phyloP scores from a whole-genome alignment of 768 basidiomycete genomes.

The Leccinum barrowsii region DNA sequence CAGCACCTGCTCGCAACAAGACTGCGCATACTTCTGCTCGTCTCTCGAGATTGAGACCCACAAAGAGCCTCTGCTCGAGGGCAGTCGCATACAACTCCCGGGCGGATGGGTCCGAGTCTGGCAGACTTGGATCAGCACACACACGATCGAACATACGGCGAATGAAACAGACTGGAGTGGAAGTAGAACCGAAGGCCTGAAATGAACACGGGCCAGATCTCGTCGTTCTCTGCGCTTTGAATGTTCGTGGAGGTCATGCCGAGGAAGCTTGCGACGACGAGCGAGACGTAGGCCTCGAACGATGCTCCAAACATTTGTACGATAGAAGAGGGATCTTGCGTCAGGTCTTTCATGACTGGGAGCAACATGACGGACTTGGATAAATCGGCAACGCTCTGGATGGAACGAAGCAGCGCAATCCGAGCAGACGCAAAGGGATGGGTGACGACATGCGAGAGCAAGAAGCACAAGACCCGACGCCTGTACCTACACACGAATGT shows the following conservation, averaged over 20 bases:
- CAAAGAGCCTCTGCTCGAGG: slow-evolving; percentile 57
- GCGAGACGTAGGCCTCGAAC: slow-evolving; percentile 31
- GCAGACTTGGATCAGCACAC: slow-evolving; percentile 1
- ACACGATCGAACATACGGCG: background rate
- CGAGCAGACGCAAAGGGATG: slow-evolving; percentile 49
- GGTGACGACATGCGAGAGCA: slow-evolving; percentile 74
- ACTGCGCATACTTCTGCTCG: slow-evolving; percentile 53
- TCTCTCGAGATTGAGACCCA: slow-evolving; percentile 46
- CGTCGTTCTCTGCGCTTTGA: slow-evolving; percentile 36
- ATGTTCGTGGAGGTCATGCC: slow-evolving; percentile 36
- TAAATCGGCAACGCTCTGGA: slow-evolving; percentile 39
- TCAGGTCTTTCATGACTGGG: slow-evolving; percentile 49
- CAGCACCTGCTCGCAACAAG: slow-evolving; percentile 51
- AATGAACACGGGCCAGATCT: slow-evolving; percentile 51
- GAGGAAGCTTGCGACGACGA: slow-evolving; percentile 51
- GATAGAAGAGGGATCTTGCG: slow-evolving; percentile 20
- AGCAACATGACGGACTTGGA: slow-evolving; percentile 52
- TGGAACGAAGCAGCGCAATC: slow-evolving; percentile 47
- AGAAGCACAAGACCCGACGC: slow-evolving; percentile 66
- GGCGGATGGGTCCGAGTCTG: slow-evolving; percentile 40
- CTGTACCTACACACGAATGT: slow-evolving; percentile 49
- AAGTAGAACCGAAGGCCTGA: slow-evolving; percentile 44
- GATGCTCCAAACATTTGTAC: slow-evolving; percentile 38
- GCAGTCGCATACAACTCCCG: slow-evolving; percentile 41
- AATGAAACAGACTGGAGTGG: slow-evolving; percentile 39